These are phyloP conservation scores for Plectranthus barbatus DNA, from an alignment of 257 asterid genomes.

Conservation along the genomic window DNA sequence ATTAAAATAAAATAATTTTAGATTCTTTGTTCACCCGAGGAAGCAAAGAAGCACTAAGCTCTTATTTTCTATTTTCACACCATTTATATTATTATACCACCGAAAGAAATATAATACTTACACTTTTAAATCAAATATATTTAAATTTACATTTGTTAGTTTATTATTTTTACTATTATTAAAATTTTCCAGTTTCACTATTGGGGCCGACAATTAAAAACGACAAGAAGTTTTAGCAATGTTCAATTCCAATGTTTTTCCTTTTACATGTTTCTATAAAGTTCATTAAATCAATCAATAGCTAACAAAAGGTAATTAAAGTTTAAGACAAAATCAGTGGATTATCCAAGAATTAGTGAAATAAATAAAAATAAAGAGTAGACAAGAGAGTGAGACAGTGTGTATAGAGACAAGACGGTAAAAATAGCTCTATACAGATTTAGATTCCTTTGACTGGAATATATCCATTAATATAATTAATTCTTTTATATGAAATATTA, in stretches of 20 bases:
- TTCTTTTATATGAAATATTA: too few species aligned
- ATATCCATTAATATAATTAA: too few species aligned
- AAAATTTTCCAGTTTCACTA: too few species aligned
- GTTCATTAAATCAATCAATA: background rate
- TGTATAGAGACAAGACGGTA: slow-evolving; percentile 14
- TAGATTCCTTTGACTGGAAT: slow-evolving; percentile 36
- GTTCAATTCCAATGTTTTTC: background rate
- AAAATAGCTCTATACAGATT: background rate
- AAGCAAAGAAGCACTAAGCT: slow-evolving; percentile 7
- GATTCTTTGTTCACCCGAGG: slow-evolving; percentile 24
- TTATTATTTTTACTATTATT: too few species aligned
- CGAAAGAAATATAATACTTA: background rate
- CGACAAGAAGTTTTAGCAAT: too few species aligned
- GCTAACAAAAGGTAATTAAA: background rate
- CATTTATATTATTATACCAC: background rate
- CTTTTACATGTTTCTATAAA: background rate
- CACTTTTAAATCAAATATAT: background rate
- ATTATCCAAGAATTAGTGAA: slow-evolving; percentile 10
- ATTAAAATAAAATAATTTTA: too few species aligned
- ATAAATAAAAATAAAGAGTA: background rate
- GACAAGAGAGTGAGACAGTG: slow-evolving; percentile 5
- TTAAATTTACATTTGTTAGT: too few species aligned
- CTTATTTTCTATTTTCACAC: background rate
- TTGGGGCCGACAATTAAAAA: background rate
- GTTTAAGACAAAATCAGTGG: slow-evolving; percentile 9